Evolutionary conservation across 768 basidiomycete genomes (phyloP).

Genomic region (Suillus subalutaceus): DNA sequence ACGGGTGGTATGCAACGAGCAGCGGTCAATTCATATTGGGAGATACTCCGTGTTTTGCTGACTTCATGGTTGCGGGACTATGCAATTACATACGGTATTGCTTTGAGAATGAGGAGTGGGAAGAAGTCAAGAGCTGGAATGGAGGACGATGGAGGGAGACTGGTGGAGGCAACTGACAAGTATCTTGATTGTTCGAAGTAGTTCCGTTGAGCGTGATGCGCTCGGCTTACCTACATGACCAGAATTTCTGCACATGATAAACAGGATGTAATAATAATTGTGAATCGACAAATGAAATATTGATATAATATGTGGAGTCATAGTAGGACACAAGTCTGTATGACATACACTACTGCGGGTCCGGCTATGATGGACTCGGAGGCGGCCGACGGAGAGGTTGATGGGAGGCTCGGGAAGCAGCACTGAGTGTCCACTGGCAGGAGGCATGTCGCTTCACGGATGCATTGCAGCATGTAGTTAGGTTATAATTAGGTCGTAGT

Average conservation of each 20-base stretch:
- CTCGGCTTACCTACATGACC: not conserved
- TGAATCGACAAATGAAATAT: constrained; percentile 18
- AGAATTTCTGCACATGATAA: not conserved
- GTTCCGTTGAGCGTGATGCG: not conserved
- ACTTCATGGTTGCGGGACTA: constrained; percentile 25
- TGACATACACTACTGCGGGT: not conserved
- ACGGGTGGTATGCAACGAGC: constrained; percentile 17
- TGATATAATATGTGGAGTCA: constrained; percentile 22
- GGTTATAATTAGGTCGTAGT: no score
- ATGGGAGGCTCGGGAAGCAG: constrained; percentile 19
- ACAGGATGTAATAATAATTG: not conserved
- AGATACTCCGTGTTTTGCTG: constrained; percentile 21
- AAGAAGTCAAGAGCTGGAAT: constrained; percentile 10
- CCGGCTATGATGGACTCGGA: constrained; percentile 6
- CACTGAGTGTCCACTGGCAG: no score
- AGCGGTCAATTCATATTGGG: constrained; percentile 15
- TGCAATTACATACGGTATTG: constrained; percentile 15
- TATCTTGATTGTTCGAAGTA: constrained; percentile 16
- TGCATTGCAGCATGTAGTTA: no score
- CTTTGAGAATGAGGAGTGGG: constrained; percentile 17
- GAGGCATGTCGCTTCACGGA: no score
- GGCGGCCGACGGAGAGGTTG: constrained; percentile 37
- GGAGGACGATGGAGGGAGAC: constrained; percentile 15
- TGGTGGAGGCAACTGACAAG: constrained; percentile 22
- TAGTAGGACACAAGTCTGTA: not conserved